Conservation (phyloP, 345 rosid genomes). For the Eucalyptus sideroxylon region DNA sequence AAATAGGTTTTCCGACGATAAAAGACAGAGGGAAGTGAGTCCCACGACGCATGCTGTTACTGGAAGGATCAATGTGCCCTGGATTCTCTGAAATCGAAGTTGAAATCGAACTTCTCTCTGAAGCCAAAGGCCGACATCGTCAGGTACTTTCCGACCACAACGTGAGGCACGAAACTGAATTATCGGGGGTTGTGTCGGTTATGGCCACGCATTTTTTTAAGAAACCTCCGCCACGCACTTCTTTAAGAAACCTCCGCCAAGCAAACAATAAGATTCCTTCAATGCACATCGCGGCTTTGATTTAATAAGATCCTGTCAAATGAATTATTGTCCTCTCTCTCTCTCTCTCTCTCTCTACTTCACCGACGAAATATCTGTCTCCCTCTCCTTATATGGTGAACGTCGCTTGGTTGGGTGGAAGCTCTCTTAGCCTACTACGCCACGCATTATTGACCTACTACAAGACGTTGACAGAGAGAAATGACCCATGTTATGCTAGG, state of each 20-base stretch:
- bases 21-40: background rate
- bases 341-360: background rate
- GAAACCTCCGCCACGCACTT: background rate
- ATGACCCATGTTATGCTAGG: too few species aligned
- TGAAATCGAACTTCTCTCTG: background rate
- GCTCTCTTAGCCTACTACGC: background rate
- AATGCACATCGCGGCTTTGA: background rate
- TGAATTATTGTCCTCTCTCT: background rate
- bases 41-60: background rate
- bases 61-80: background rate
- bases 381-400: background rate
- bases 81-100: background rate
- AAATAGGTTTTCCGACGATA: too few species aligned
- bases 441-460: background rate
- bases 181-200: too few species aligned
- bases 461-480: background rate
- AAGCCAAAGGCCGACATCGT: background rate
- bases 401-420: background rate
- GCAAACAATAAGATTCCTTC: background rate
- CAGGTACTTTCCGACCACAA: background rate
- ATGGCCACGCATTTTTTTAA: background rate
- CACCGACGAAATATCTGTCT: background rate
- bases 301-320: background rate
- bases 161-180: background rate
- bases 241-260: background rate